Base-by-base conservation (phyloP, 2,329 filamentous ascomycete genomes). In the Alternaria brassicicola region DNA sequence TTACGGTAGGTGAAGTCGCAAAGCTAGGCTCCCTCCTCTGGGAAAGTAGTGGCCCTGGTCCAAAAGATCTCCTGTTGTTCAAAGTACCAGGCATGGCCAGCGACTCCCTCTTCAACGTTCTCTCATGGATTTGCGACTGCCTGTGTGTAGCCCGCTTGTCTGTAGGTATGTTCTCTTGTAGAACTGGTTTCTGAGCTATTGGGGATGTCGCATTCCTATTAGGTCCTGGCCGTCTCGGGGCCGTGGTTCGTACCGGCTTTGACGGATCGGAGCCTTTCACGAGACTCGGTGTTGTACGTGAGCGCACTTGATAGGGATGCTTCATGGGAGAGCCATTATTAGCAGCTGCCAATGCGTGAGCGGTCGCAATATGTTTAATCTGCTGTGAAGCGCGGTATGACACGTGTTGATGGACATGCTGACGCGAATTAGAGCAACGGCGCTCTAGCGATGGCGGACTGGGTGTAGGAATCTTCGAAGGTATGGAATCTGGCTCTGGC, bases 231-330 rank as follows among this genome's bases (percentile, higher is more conserved):
- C 61, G 70, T 38, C 65, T 69, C 15, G 68, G 62, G 26, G 61
- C 57, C 58, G 68, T 66, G 33, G 62, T 65, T 25, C 53, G 50
- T 10, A 45, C 54, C 28, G 52, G 26, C n/a, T 56, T 63, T 9
- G 57, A 52, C 36, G 64, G 61, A 25, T 54, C 53, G n/a, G 47
- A 30, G 10, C 28, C 28, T 15, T 67, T 68, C n/a, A 60, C 49
- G 19, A 76, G 61, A 50, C 71, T 76, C 1, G 74, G 66, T 23
- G 72, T 74, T 15, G 72, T 75, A 7, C 67, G 62, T 54, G 74
- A 75, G 30, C 71, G 66, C n/a, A 67, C 33, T 9, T 66, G 65
- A 4, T 58, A 28, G 42, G 67, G 62, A 7, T 52, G 21, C 46
- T 63, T 69, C 4, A 60, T 59, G 12, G 64, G 61, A 17, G 66